phyloP scores from a whole-genome alignment of 192 early-diverging fungal species.

The Coemansia javaensis region DNA sequence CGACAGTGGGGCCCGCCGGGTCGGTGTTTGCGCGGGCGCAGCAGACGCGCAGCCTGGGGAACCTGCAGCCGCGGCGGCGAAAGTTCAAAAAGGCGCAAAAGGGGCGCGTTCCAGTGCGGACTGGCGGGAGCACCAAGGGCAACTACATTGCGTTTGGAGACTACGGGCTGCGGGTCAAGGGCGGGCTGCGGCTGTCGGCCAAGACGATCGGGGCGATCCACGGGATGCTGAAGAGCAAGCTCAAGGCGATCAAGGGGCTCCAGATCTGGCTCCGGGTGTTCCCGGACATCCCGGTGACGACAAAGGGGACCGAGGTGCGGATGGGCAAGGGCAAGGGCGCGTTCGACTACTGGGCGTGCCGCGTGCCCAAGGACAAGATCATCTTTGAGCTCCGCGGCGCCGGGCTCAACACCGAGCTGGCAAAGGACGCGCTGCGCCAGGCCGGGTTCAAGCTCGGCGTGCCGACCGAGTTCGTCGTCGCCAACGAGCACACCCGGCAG shows the following conservation, averaged over 20 bases:
- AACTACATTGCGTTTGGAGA: conserved; percentile 85
- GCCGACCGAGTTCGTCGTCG: conserved; percentile 40
- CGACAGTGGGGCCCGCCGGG: conserved; percentile 1
- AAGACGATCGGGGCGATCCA: conserved; percentile 78
- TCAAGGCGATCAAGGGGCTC: conserved; percentile 84
- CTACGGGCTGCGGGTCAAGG: conserved; percentile 86
- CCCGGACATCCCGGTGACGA: conserved; percentile 88
- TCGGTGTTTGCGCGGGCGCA: conserved; percentile 1
- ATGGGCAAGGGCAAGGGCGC: conserved; percentile 99
- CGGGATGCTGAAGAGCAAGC: conserved; percentile 66
- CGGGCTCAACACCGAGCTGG: conserved; percentile 71
- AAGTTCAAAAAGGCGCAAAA: conserved; percentile 85
- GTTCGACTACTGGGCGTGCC: conserved; percentile 88
- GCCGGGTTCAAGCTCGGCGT: conserved; percentile 46
- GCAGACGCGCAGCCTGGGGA: conserved; percentile 56
- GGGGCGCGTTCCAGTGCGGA: conserved; percentile 77
- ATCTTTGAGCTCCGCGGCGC: conserved; percentile 79
- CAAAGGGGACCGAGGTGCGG: conserved; percentile 85
- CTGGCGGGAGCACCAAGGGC: conserved; percentile 80
- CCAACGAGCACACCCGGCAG: conserved; percentile 33
- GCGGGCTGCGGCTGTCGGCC: conserved; percentile 75
- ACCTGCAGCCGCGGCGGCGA: conserved; percentile 72
- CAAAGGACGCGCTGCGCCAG: conserved; percentile 44
- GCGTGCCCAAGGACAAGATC: conserved; percentile 82
- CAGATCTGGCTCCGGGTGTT: conserved; percentile 83